Percentiles rank a stretch among this genome's conserved stretches.
phyloP scores from a whole-genome alignment of 148 eudicot species.

The Camellia japonica region DNA sequence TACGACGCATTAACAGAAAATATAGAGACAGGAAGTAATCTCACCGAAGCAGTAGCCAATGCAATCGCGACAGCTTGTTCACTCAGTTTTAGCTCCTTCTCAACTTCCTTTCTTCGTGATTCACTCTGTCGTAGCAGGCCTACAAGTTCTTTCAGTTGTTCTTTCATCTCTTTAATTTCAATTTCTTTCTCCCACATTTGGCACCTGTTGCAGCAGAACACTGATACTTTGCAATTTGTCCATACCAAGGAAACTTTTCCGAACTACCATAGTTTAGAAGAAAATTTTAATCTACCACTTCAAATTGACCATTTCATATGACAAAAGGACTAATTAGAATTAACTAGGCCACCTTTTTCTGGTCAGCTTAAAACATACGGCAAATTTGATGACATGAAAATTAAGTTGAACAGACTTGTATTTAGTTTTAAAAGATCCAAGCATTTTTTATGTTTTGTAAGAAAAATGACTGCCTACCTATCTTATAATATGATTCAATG shows the following conservation, averaged over 20 bases:
- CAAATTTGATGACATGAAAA: not conserved
- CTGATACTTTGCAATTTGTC: not conserved
- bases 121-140: conserved; percentile 86
- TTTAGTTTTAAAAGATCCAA: not conserved
- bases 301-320: not conserved
- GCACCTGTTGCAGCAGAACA: conserved; percentile 50
- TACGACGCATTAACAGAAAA: not conserved
- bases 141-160: conserved; percentile 90
- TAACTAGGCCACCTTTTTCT: not conserved
- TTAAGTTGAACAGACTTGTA: not conserved
- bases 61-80: conserved; percentile 78
- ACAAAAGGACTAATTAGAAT: not conserved
- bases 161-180: conserved; percentile 89
- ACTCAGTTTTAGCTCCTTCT: conserved; percentile 86
- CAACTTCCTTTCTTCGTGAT: conserved; percentile 80
- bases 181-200: conserved; percentile 75
- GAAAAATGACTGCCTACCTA: not conserved
- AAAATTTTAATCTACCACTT: not conserved
- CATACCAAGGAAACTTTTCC: not conserved
- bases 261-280: not conserved
- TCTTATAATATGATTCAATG: not conserved
- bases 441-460: not conserved
- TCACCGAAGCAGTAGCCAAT: conserved; percentile 63
- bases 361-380: not conserved
- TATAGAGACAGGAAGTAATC: conserved; percentile 17